These are phyloP conservation scores for Lonicera japonica DNA, from an alignment of 129 eudicot genomes.

Conservation along the genomic window DNA sequence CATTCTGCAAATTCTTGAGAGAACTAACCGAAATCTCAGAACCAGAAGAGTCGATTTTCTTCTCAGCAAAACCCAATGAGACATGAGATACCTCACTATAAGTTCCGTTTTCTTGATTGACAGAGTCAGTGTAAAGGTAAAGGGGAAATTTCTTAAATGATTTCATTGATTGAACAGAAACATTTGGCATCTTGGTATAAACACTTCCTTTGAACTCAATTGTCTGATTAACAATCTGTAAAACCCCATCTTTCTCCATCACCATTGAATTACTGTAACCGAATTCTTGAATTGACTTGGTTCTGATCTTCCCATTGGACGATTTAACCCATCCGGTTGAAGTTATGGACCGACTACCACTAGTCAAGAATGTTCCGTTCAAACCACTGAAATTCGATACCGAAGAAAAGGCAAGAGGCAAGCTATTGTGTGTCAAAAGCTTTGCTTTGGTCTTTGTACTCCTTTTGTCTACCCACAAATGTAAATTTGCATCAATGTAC, in stretches of 20 bases:
- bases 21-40: constrained; percentile 33
- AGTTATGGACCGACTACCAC: constrained; percentile 38
- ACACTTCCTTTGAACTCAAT: constrained; percentile 43
- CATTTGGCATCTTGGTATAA: constrained; percentile 18
- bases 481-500: constrained; percentile 84
- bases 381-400: constrained; percentile 50
- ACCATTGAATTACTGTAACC: constrained; percentile 44
- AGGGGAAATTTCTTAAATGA: constrained; percentile 48
- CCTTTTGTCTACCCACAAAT: constrained; percentile 62
- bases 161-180: constrained; percentile 20
- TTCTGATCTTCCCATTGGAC: constrained; percentile 54
- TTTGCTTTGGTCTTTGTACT: constrained; percentile 40
- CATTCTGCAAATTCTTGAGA: constrained; percentile 55
- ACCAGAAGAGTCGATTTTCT: constrained; percentile 24
- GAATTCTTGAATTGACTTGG: constrained; percentile 51
- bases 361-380: constrained; percentile 50
- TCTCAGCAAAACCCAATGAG: constrained; percentile 50
- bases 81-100: constrained; percentile 38
- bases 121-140: constrained; percentile 32
- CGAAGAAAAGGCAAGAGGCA: constrained; percentile 30
- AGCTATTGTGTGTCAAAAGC: constrained; percentile 29
- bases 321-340: constrained; percentile 64
- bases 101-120: constrained; percentile 38
- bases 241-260: constrained; percentile 45
- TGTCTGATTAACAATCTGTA: constrained; percentile 51